Evolutionary conservation across 2,329 filamentous ascomycete genomes (phyloP).

Genomic region (Amylocarpus encephaloides): DNA sequence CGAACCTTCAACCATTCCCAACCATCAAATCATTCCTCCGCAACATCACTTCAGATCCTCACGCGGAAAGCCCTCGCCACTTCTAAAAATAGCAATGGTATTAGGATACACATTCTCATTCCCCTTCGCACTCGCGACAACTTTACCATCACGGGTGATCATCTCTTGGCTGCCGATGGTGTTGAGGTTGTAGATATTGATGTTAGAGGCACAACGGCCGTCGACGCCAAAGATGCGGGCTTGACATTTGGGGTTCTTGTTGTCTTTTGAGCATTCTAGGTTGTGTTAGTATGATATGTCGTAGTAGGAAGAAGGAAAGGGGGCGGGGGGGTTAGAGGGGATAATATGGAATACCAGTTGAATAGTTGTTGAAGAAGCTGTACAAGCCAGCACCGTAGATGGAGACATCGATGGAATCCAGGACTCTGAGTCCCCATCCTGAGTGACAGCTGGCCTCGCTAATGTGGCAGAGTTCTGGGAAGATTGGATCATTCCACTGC

Average conservation of each 20-base stretch:
- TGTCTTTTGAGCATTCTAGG: background rate
- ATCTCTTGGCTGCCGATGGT: conserved; percentile 19
- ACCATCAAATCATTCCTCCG: no score
- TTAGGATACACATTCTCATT: conserved; percentile 20
- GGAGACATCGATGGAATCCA: conserved; percentile 41
- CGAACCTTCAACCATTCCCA: background rate
- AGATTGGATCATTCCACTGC: conserved; percentile 42
- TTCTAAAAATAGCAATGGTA: conserved; percentile 18
- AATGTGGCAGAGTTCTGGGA: conserved; percentile 34
- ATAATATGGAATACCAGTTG: conserved; percentile 2
- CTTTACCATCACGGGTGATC: conserved; percentile 13
- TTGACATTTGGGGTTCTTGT: conserved; percentile 12
- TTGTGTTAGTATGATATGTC: background rate
- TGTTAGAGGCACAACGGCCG: conserved; percentile 6
- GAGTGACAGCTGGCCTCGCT: conserved; percentile 40
- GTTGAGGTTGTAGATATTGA: conserved; percentile 20
- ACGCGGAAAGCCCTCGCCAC: background rate
- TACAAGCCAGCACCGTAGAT: conserved; percentile 49
- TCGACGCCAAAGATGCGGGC: conserved; percentile 21
- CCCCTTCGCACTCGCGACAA: conserved; percentile 8
- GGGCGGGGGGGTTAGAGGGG: background rate
- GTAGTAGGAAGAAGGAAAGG: background rate
- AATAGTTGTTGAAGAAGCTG: conserved; percentile 53
- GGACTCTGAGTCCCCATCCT: conserved; percentile 59
- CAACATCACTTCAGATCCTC: no score